A percentile compares a stretch with the other conserved stretches of the same genome.
These are phyloP conservation scores for Lunularia cruciata DNA, from an alignment of 225 moss, liverwort and hornwort genomes.

Conservation along the genomic window DNA sequence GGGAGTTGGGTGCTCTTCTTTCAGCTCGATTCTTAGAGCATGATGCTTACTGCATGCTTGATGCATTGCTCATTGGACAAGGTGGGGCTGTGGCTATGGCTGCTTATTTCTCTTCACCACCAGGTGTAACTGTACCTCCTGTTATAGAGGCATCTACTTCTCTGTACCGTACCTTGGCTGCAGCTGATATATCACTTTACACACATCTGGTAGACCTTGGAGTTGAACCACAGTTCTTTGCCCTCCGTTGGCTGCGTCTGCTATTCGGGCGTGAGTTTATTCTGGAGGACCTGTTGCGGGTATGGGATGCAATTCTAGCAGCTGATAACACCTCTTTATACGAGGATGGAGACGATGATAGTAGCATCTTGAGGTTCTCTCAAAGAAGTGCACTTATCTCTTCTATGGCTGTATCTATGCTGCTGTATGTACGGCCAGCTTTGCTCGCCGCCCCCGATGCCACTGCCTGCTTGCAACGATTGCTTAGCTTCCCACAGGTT, in stretches of 20 bases:
- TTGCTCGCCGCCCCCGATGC: conserved; percentile 58
- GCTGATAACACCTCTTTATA: conserved; percentile 47
- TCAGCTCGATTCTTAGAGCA: conserved; percentile 63
- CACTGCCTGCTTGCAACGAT: conserved; percentile 50
- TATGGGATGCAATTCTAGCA: conserved; percentile 58
- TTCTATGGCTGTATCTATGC: conserved; percentile 56
- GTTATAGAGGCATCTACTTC: conserved; percentile 57
- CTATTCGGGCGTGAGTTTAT: conserved; percentile 60
- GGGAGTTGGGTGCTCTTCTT: conserved; percentile 62
- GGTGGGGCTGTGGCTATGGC: conserved; percentile 59
- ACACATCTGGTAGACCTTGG: conserved; percentile 57
- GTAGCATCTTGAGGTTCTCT: conserved; percentile 31
- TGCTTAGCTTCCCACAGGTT: conserved; percentile 49
- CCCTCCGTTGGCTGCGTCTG: conserved; percentile 58
- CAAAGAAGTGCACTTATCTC: conserved; percentile 52
- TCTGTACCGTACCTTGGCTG: conserved; percentile 51
- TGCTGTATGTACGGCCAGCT: conserved; percentile 56
- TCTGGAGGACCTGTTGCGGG: conserved; percentile 50
- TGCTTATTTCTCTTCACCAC: conserved; percentile 43
- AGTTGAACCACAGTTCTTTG: conserved; percentile 66
- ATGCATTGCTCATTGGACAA: conserved; percentile 53
- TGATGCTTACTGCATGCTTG: conserved; percentile 67
- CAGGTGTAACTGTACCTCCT: conserved; percentile 41
- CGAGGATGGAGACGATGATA: conserved; percentile 28
- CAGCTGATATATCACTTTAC: conserved; percentile 48